Base-by-base conservation (phyloP, 2,329 filamentous ascomycete species). In the Simplicillium sp. region DNA sequence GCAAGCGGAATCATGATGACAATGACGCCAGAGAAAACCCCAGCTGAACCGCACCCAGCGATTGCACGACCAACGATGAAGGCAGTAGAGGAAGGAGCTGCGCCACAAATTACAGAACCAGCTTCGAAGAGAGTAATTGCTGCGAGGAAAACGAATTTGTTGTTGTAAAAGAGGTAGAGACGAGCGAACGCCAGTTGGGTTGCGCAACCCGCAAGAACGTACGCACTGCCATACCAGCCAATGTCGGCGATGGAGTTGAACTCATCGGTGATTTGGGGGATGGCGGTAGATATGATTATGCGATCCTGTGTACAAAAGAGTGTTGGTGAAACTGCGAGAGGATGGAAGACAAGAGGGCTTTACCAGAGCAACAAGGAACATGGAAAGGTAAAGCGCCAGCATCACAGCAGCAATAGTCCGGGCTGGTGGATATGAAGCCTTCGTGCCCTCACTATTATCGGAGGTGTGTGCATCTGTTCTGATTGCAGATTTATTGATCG, bases 121-220 rank as follows among this genome's bases (percentile, higher is more conserved):
- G 60, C 40, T 40, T 62, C 60, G 33, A 64, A 63, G 29, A 64
- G 40, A 25, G 48, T 39, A 25, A 62, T 54, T n/a, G 52, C 45
- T 8, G 37, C 37, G 9, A 62, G 44, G 44, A 54, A 61, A n/a
- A 58, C 29, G n/a, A n/a, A 9, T n/a, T 71, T 71, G 45, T 65
- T 63, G 41, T 68, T 61, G 44, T 71, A 73, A 43, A 69, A 68
- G 50, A 65, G 68, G 53, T 70, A 73, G 33, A 73, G 59, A 40
- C 68, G 57, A 13, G 69, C 70, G 48, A 70, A 73, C 11, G 70
- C 47, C 15, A 70, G 55, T 47, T 71, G 66, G 14, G 66, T 68
- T 14, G 67, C 67, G 7, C 68, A 62, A 9, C 68, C 68, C 16
- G 72, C 73, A 47, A 76, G 57, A 37, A 62, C 47, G 43, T 64